Conservation (phyloP, 208 protist species). For the Leishmania gerbilli region DNA sequence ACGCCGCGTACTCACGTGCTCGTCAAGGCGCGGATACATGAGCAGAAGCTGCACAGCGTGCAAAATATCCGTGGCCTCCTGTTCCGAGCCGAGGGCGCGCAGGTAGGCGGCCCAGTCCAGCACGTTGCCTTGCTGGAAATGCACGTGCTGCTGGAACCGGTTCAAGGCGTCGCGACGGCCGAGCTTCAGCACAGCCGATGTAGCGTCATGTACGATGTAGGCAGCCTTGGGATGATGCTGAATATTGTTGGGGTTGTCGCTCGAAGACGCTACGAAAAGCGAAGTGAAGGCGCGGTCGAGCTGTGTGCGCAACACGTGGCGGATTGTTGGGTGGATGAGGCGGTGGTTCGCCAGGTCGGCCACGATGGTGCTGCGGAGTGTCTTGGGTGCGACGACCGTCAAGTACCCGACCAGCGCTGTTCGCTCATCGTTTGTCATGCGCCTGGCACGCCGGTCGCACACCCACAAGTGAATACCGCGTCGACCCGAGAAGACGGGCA, state of each 20-base stretch:
- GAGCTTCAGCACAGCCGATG: constrained; percentile 71
- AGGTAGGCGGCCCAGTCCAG: constrained; percentile 60
- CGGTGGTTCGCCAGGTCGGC: constrained; percentile 74
- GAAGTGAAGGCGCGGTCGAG: constrained; percentile 64
- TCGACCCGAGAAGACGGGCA: constrained; percentile 98
- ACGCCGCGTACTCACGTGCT: constrained; percentile 95
- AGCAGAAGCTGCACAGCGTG: constrained; percentile 70
- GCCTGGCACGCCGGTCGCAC: constrained; percentile 93
- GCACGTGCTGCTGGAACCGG: constrained; percentile 55
- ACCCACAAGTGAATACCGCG: constrained; percentile 99
- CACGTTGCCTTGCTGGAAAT: constrained; percentile 62
- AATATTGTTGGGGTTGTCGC: constrained; percentile 81
- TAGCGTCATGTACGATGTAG: constrained; percentile 66
- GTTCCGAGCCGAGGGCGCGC: constrained; percentile 44
- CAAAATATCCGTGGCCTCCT: constrained; percentile 56
- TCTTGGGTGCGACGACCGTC: constrained; percentile 71
- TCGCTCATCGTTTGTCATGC: constrained; percentile 91
- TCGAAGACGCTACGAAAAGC: constrained; percentile 61
- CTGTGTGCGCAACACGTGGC: constrained; percentile 44
- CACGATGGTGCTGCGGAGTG: constrained; percentile 53
- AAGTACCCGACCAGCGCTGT: constrained; percentile 93
- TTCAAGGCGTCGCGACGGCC: constrained; percentile 62
- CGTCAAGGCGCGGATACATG: constrained; percentile 97
- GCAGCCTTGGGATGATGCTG: constrained; percentile 56
- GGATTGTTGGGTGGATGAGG: constrained; percentile 82